A percentile compares a stretch with the other conserved stretches of the same genome.
These are phyloP conservation scores for Achaetomium macrosporum DNA, from an alignment of 2,329 filamentous ascomycete species.

Conservation along the genomic window DNA sequence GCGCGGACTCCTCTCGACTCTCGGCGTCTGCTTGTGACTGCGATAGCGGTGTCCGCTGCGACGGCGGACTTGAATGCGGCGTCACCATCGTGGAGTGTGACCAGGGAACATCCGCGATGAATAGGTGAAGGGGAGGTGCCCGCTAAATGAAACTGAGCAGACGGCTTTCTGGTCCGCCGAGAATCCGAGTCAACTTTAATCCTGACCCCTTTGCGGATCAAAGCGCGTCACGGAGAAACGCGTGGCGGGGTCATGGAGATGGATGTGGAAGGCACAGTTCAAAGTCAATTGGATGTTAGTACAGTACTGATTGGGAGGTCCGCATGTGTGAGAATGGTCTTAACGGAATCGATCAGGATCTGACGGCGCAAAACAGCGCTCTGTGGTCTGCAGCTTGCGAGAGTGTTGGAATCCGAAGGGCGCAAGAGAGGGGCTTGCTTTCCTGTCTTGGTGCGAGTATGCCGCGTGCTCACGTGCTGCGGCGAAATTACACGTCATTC, in stretches of 20 bases:
- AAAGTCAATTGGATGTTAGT: too few species aligned
- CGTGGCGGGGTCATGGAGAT: too few species aligned
- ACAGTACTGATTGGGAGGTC: too few species aligned
- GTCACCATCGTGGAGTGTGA: not conserved
- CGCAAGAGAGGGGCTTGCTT: not conserved
- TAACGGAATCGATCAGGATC: not conserved
- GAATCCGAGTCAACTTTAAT: too few species aligned
- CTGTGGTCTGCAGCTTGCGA: not conserved
- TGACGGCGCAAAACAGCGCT: not conserved
- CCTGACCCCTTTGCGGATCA: too few species aligned
- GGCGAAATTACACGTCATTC: too few species aligned
- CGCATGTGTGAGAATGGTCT: not conserved
- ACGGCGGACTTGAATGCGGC: not conserved
- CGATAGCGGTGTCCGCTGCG: not conserved
- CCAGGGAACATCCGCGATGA: too few species aligned
- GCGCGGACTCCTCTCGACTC: not conserved
- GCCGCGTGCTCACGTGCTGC: conserved; percentile 3
- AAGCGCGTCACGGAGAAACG: too few species aligned
- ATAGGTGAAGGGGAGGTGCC: too few species aligned
- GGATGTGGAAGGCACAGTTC: not conserved
- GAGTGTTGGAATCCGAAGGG: not conserved
- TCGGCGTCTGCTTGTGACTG: not conserved
- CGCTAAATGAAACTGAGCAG: too few species aligned
- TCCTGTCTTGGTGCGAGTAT: not conserved
- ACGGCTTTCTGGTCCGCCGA: too few species aligned